These are phyloP conservation scores for Claviceps fusiformis DNA, from an alignment of 2,329 filamentous ascomycete genomes.

Conservation along the genomic window DNA sequence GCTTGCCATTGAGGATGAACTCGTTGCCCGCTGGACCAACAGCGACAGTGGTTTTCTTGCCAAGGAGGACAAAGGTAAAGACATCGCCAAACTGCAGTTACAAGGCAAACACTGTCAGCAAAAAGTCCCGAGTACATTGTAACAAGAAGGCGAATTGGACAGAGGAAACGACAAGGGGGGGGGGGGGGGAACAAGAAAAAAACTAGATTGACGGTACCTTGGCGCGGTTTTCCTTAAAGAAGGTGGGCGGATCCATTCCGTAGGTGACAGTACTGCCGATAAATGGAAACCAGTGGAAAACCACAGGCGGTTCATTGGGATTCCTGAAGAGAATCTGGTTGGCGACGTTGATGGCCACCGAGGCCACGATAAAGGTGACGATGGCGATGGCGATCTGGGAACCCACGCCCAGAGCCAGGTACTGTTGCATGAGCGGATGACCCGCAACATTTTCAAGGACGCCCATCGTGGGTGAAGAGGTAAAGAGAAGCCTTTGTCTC, in stretches of 20 bases:
- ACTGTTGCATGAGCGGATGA: conserved; percentile 35
- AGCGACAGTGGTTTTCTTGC: conserved; percentile 79
- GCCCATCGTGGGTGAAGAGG: conserved; percentile 32
- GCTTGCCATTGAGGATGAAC: conserved; percentile 82
- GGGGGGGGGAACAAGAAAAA: background rate
- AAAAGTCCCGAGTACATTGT: background rate
- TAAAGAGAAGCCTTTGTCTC: no score
- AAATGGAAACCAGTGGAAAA: conserved; percentile 71
- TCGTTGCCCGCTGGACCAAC: conserved; percentile 75
- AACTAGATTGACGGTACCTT: conserved; percentile 46
- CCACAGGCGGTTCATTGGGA: conserved; percentile 64
- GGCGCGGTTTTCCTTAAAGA: conserved; percentile 62
- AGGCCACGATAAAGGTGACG: conserved; percentile 31
- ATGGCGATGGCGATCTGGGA: conserved; percentile 34
- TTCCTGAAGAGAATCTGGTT: conserved; percentile 71
- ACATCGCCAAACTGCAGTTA: conserved; percentile 64
- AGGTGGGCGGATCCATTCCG: conserved; percentile 83
- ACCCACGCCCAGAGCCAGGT: conserved; percentile 31
- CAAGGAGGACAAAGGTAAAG: conserved; percentile 79
- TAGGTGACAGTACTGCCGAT: conserved; percentile 88
- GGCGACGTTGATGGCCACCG: conserved; percentile 66
- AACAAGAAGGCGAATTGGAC: background rate
- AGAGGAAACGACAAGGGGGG: no score
- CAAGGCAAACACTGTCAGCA: background rate
- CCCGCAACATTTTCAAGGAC: conserved; percentile 37